A percentile compares a stretch with the other conserved stretches of the same genome.
phyloP scores from a whole-genome alignment of 352 stramenopile genomes.

The Phytophthora macrochlamydospora region DNA sequence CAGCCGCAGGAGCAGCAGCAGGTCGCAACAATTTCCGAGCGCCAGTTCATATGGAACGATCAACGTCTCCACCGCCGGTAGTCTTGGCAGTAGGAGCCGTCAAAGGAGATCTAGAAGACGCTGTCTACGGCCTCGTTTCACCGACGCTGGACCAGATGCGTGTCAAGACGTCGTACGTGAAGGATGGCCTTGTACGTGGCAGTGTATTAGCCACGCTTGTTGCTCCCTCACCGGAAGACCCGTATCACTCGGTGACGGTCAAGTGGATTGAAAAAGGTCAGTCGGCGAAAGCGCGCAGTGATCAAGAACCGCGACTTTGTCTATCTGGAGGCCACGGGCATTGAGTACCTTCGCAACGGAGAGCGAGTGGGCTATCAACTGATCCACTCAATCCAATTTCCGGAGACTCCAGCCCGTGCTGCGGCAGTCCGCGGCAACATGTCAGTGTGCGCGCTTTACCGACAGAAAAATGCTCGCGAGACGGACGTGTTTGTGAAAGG shows the following conservation, averaged over 20 bases:
- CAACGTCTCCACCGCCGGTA: constrained; percentile 15
- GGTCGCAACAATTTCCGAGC: constrained; percentile 18
- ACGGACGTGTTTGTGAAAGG: constrained; percentile 40
- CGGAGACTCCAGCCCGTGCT: constrained; percentile 29
- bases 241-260: constrained; percentile 44
- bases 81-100: constrained; percentile 39
- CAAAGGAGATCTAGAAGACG: constrained; percentile 47
- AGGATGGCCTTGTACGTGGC: constrained; percentile 38
- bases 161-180: constrained; percentile 47
- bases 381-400: constrained; percentile 63
- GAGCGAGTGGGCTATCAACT: constrained; percentile 67
- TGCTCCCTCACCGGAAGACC: constrained; percentile 32
- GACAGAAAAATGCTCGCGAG: constrained; percentile 35
- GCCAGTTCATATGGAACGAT: constrained; percentile 12
- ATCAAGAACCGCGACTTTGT: constrained; percentile 62
- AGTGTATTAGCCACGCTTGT: constrained; percentile 45
- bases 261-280: constrained; percentile 55
- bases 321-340: constrained; percentile 51
- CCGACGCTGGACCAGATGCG: constrained; percentile 41
- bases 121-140: constrained; percentile 36
- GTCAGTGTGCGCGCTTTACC: constrained; percentile 41
- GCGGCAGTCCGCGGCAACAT: constrained; percentile 34
- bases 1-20: constrained; percentile 14
- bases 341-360: constrained; percentile 47
- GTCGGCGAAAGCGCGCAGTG: constrained; percentile 29